Evolutionary conservation across 148 eudicot genomes (phyloP), one percentile per base, ranked within the genome.

Genomic region (Cornus florida): DNA sequence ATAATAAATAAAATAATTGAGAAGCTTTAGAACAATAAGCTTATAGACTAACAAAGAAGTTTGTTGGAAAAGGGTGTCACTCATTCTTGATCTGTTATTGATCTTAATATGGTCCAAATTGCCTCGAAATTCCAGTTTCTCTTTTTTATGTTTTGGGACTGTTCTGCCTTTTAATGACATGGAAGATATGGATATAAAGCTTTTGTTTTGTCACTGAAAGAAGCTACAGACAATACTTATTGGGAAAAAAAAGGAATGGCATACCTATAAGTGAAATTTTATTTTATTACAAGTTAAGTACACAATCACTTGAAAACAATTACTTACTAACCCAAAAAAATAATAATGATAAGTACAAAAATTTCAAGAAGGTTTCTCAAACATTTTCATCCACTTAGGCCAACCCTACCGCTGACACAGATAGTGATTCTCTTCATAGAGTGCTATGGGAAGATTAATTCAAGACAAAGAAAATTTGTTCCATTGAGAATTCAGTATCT

Each of bases 191-290:
- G 24, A 48, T 73, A 41, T 70, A 8, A 35, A 70, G 46, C 38
- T 20, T 38, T 38, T 38, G 35, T 22, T 72, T 50, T 28, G 48
- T 24, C 6, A 53, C 31, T 6, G 53, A 32, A 32, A 57, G 41
- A 57, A 33, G 66, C 66, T 62, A 62, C 9, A 73, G 76, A 73
- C 28, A 73, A 59, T 43, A 39, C 19, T 76, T 74, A 71, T 76
- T 57, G 6, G 65, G 64, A 22, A 2, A 60, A 38, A 46, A 19
- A 80, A 22, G 35, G 28, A 28, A 50, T 33, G 28, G 1, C 22
- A 62, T 13, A 20, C 19, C 4, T 11, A 17, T 19, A 19, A 62
- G 66, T 62, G 66, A 62, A 17, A 17, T n/a, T 62, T 62, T 20
- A 17, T 62, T 20, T 17, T 62, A 62, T 62, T 19, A 64, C 38